A percentile compares a stretch with the other conserved stretches of the same genome.
phyloP scores from a whole-genome alignment of 2,329 filamentous ascomycete species.

The Coniochaeta hoffmannii region DNA sequence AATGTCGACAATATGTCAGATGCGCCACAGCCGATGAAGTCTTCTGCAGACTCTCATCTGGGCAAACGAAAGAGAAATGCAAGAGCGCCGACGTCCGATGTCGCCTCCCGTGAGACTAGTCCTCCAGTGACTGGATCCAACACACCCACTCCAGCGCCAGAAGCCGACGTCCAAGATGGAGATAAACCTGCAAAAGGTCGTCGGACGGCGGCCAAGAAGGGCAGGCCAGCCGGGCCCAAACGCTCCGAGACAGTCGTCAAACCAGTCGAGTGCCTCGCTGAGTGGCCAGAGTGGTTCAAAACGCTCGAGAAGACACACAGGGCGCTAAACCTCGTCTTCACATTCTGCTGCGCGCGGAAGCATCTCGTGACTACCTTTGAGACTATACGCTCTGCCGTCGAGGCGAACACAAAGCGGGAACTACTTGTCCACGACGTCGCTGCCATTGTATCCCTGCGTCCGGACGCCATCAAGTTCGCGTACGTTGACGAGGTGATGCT shows the following conservation, averaged over 20 bases:
- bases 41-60: background rate
- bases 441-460: conserved; percentile 69
- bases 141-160: background rate
- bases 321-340: conserved; percentile 87
- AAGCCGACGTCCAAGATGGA: background rate
- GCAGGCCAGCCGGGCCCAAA: background rate
- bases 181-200: background rate
- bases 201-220: conserved; percentile 9
- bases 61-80: background rate
- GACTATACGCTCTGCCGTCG: conserved; percentile 77
- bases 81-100: background rate
- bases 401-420: conserved; percentile 67
- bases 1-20: background rate
- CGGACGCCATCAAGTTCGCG: conserved; percentile 70
- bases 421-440: conserved; percentile 74
- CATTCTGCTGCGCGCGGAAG: conserved; percentile 89
- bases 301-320: conserved; percentile 68
- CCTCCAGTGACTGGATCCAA: background rate
- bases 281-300: conserved; percentile 72
- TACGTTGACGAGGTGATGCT: conserved; percentile 83
- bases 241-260: conserved; percentile 3
- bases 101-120: background rate
- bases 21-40: background rate
- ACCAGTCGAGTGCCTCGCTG: conserved; percentile 26
- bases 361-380: conserved; percentile 88